Evolutionary conservation across 208 protist genomes (phyloP), one percentile per base, ranked within the genome.

Genomic region (Crithidia fasciculata): DNA sequence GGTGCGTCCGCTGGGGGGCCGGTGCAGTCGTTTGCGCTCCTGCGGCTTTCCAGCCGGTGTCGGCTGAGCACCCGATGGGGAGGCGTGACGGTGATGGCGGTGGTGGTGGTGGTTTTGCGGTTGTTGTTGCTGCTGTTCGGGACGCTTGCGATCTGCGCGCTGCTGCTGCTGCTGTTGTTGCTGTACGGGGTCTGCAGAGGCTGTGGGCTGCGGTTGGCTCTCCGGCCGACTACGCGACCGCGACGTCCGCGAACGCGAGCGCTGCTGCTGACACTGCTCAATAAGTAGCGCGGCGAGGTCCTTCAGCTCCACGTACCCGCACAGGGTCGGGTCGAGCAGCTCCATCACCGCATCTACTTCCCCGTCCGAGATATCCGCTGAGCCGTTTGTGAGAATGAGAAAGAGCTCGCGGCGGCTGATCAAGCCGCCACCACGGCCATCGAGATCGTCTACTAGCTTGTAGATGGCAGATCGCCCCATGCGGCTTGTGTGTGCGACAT

Each of bases 261-360:
- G 58, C 65, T 66, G 64, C 2, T 44, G 47, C 10, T 71, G 64
- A 54, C 65, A 72, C 52, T 60, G 39, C 37, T 72, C 58, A 18
- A 78, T 59, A 9, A 72, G 44, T 19, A 74, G 52, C 39, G 60
- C 40, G 40, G 67, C 74, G 39, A 79, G 60, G 61, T 74, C 53
- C 9, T 61, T 74, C 15, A 79, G 54, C n/a, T n/a, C 43, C 10
- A 79, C 39, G 54, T 65, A 69, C 13, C 74, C 74, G 36, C 67
- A 53, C 54, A 71, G 56, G 37, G 43, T 63, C 9, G 89, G 89
- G 57, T 94, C 89, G 16, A 94, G 78, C 69, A 94, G 41, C 43
- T 87, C 73, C 52, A 94, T 43, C 15, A 89, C 74, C 8, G 89
- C 86, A 69, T 89, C 79, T 12, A 86, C 54, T 65, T 92, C 89